Evolutionary conservation across 2,329 filamentous ascomycete genomes (phyloP).

Genomic region (Ascochyta viciae-villosae): DNA sequence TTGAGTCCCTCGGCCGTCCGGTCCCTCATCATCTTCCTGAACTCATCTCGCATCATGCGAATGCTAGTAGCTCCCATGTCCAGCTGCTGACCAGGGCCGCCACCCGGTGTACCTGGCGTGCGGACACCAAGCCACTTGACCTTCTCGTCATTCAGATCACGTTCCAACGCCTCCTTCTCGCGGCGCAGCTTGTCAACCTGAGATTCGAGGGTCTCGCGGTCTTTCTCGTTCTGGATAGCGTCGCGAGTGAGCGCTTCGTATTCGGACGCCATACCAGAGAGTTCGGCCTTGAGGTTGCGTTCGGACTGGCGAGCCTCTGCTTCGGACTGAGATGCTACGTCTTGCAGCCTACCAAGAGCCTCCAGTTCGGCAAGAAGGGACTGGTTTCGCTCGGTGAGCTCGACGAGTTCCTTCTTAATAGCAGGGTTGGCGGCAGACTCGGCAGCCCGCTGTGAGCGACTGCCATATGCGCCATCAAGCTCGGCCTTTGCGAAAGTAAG

Average conservation of each 20-base stretch:
- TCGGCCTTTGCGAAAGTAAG: conserved; percentile 90
- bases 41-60: conserved; percentile 74
- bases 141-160: conserved; percentile 70
- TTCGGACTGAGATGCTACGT: conserved; percentile 46
- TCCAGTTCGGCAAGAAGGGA: conserved; percentile 54
- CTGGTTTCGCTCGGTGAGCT: conserved; percentile 56
- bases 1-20: conserved; percentile 71
- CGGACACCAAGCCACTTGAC: conserved; percentile 70
- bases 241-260: conserved; percentile 75
- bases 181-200: conserved; percentile 70
- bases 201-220: conserved; percentile 69
- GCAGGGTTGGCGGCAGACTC: conserved; percentile 65
- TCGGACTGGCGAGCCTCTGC: conserved; percentile 48
- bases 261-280: conserved; percentile 71
- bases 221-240: conserved; percentile 74
- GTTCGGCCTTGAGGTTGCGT: conserved; percentile 66
- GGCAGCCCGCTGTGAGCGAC: conserved; percentile 71
- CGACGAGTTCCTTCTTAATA: conserved; percentile 66
- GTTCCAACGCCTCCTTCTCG: conserved; percentile 68
- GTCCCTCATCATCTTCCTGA: conserved; percentile 83
- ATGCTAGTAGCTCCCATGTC: conserved; percentile 68
- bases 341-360: conserved; percentile 49
- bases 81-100: conserved; percentile 24
- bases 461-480: conserved; percentile 92
- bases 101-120: conserved; percentile 55